Conservation (phyloP, 164 flowering plant species). For the Stephania yunnanensis region DNA sequence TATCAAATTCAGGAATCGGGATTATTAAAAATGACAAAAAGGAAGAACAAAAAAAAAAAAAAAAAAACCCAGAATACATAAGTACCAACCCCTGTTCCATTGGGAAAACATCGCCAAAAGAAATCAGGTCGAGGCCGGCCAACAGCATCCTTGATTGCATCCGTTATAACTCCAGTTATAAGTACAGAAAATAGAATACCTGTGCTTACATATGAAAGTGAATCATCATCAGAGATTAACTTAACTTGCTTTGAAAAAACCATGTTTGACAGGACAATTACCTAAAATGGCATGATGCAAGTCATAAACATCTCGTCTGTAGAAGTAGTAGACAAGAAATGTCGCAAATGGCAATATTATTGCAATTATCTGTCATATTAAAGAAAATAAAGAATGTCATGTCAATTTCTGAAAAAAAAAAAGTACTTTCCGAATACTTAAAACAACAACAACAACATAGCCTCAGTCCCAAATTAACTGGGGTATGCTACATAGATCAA, state of each 20-base stretch:
- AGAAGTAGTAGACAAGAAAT: constrained; percentile 22
- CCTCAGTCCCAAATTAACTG: no score
- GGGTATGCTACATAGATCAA: no score
- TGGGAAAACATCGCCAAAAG: constrained; percentile 43
- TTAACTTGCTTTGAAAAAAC: not conserved
- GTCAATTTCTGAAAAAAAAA: not conserved
- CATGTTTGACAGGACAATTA: constrained; percentile 3
- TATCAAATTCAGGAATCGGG: not conserved
- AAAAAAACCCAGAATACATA: not conserved
- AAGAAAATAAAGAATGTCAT: not conserved
- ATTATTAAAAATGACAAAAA: no score
- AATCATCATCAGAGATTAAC: not conserved
- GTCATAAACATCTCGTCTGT: constrained; percentile 18
- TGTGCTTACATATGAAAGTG: constrained; percentile 6
- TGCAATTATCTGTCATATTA: constrained; percentile 41
- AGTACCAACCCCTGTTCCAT: constrained; percentile 28
- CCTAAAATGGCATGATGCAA: constrained; percentile 20
- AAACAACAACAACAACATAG: no score
- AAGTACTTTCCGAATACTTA: not conserved
- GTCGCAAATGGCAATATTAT: constrained; percentile 43
- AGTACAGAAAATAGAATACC: constrained; percentile 37
- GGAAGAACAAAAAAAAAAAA: not conserved
- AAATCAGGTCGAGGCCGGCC: constrained; percentile 44
- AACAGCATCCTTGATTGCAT: constrained; percentile 44
- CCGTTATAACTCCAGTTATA: constrained; percentile 32